These are phyloP conservation scores for Podospora pseudoanserina DNA, from an alignment of 495 filamentous ascomycete species.

Conservation along the genomic window DNA sequence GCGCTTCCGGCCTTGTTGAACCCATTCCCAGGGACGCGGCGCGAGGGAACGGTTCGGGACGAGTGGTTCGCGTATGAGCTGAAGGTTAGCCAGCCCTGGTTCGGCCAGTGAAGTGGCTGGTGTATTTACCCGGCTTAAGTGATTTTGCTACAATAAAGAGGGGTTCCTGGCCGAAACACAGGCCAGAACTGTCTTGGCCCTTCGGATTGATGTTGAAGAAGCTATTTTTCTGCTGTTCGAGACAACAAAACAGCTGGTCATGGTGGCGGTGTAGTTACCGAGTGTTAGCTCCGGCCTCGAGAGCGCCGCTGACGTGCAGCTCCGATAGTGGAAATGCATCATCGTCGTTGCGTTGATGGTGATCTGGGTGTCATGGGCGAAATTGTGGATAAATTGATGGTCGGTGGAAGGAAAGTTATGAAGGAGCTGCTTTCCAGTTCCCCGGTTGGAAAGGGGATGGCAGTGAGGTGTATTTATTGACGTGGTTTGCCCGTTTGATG, in stretches of 20 bases:
- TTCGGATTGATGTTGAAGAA: not conserved
- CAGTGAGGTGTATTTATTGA: constrained; percentile 5
- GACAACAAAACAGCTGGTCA: not conserved
- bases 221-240: not conserved
- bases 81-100: not conserved
- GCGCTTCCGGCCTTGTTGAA: not conserved
- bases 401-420: not conserved
- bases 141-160: not conserved
- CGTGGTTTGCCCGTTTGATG: not conserved
- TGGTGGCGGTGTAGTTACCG: not conserved
- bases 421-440: not conserved
- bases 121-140: not conserved
- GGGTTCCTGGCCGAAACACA: not conserved
- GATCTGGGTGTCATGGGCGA: not conserved
- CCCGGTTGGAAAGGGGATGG: not conserved
- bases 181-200: no score
- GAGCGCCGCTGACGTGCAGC: not conserved
- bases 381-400: constrained; percentile 8
- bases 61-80: not conserved
- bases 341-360: not conserved
- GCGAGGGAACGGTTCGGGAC: not conserved
- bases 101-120: not conserved
- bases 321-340: constrained; percentile 4
- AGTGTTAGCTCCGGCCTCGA: not conserved
- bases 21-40: not conserved